Percentiles rank a stretch among this genome's conserved stretches.
phyloP scores from a whole-genome alignment of 768 basidiomycete genomes.

The Punctularia strigosozonata region DNA sequence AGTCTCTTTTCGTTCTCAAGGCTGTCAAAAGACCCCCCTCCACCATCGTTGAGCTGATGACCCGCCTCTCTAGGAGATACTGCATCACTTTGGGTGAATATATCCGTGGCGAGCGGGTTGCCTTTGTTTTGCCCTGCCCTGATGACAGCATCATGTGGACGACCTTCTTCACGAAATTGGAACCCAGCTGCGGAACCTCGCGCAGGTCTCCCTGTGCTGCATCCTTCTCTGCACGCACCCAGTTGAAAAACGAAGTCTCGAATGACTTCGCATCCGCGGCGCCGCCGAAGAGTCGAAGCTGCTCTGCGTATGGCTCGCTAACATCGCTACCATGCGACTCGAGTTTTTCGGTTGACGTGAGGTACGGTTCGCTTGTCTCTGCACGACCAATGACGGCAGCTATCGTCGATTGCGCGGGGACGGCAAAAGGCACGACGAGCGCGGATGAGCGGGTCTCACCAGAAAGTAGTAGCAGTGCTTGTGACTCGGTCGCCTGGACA shows the following conservation, averaged over 20 bases:
- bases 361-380: too few relatives aligned
- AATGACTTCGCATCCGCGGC: slow-evolving; percentile 37
- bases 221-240: slow-evolving; percentile 8
- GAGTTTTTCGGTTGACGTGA: too few relatives aligned
- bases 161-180: slow-evolving; percentile 50
- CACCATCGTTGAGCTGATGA: slow-evolving; percentile 52
- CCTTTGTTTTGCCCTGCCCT: slow-evolving; percentile 18
- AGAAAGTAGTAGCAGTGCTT: too few relatives aligned
- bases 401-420: slow-evolving; percentile 46
- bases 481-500: too few relatives aligned
- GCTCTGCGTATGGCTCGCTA: too few relatives aligned
- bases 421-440: slow-evolving; percentile 44
- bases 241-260: too few relatives aligned
- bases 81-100: slow-evolving; percentile 48
- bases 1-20: slow-evolving; percentile 47
- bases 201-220: slow-evolving; percentile 22
- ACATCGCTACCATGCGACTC: too few relatives aligned
- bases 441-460: slow-evolving; percentile 40
- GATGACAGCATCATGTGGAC: slow-evolving; percentile 38
- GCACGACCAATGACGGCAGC: slow-evolving; percentile 50
- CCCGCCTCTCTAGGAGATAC: slow-evolving; percentile 42
- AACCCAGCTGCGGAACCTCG: slow-evolving; percentile 14
- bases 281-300: too few relatives aligned
- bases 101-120: slow-evolving; percentile 9
- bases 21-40: slow-evolving; percentile 43